Base-by-base conservation (phyloP, 495 filamentous ascomycete genomes). In the Xanthoparmelia taractica region DNA sequence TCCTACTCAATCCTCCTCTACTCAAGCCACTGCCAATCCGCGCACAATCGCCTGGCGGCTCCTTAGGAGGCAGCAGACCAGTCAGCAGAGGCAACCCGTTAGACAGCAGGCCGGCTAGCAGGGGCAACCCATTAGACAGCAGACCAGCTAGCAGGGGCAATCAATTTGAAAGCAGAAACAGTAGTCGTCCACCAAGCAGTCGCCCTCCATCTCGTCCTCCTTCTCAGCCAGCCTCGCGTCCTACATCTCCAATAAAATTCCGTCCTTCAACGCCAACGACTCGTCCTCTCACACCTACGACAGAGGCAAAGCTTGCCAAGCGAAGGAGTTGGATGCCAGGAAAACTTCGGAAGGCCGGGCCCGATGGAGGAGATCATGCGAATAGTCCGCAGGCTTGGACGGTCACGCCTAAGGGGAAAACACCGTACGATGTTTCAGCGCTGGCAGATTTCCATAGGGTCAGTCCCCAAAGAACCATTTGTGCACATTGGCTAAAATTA, bases 391-490 rank as follows among this genome's bases (percentile, higher is more conserved):
- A 73, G 25, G 87, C 87, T 34, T 91, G 88, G 88, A 79, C 85
- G 59, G 78, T 84, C 20, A 82, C 79, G 17, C 75, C 79, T 58
- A 79, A 77, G 59, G 79, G 78, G 58, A 83, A 80, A 61, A 77
- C 83, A 11, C 79, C 84, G 29, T 92, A 90, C 59, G 87, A 87
- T 67, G 68, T 82, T 13, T 71, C 78, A 11, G 77, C 79, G 13
- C 69, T 92, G 52, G 66, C 77, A 1, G 77, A 80, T 65, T 66
- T 70, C 12, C 61, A 68, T 5, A 61, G 33, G 40, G 67, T 69
- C 18, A 48, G 36, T 25, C 37, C 31, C 58, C 18, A 47, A 55
- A 58, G 23, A 15, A 54, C 20, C 33, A 12, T n/a, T 33, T 5
- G 17, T 18, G 34, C 8, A 20, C n/a, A 23, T n/a, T 29, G 11